Evolutionary conservation across 2,329 filamentous ascomycete genomes (phyloP), one percentile per base, ranked within the genome.

Genomic region (Ophiostoma triangulosporum): DNA sequence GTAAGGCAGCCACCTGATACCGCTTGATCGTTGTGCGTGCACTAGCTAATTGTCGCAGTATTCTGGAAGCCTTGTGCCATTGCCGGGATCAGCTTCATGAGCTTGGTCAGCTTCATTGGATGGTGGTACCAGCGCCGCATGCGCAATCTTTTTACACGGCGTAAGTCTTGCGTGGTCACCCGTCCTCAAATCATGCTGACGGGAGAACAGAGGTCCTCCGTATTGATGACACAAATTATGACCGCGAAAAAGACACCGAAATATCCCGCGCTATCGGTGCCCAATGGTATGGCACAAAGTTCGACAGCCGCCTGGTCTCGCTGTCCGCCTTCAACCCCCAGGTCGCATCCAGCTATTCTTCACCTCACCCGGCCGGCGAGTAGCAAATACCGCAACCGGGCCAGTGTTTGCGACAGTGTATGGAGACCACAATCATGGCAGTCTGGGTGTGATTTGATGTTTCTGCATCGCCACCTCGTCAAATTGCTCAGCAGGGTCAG

Each of bases 101-200:
- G 56, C 22, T 31, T 58, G 6, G 58, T 62, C 15, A 59, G 57
- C 45, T 63, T 62, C 17, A 51, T 60, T 0, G 60, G 60, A 11
- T 63, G 62, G 62, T 63, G 60, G 61, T 63, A 63, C 22, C 62
- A 63, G 53, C 56, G 60, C n/a, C 57, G 57, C 11, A 62, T 60
- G 59, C 58, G 61, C 1, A 59, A 60, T 22, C 17, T 60, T 1
- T 63, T 63, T 43, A 50, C 54, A 2, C 38, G 53, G 6, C 55
- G 58, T 59, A 17, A 7, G 57, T 53, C 14, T 20, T 14, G 7
- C 26, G 17, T 17, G 14, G n/a, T n/a, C n/a, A n/a, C n/a, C n/a
- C n/a, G n/a, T n/a, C n/a, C n/a, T n/a, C n/a, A n/a, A n/a, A n/a
- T n/a, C n/a, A n/a, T n/a, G 24, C 22, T 45, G 8, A 45, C 22